Percentiles rank a stretch among this genome's conserved stretches.
Conservation (phyloP, 1,284 basidiomycete genomes). For the Athelia sp. region DNA sequence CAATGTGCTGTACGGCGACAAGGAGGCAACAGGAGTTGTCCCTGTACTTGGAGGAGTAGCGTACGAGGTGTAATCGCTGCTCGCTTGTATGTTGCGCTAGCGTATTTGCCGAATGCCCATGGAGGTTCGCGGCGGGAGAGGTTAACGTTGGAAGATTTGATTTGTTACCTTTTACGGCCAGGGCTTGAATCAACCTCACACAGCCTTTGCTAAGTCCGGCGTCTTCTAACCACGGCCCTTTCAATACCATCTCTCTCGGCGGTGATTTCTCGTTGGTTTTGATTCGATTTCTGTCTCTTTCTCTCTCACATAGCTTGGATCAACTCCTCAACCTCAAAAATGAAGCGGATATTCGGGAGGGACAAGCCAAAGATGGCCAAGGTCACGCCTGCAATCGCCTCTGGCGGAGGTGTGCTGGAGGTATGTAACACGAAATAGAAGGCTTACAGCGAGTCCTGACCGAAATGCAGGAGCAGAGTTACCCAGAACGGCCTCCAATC, state of each 20-base stretch:
- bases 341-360: constrained; percentile 48
- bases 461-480: constrained; percentile 8
- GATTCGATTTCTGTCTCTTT: not conserved
- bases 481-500: constrained; percentile 8
- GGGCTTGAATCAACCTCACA: not conserved
- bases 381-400: constrained; percentile 22
- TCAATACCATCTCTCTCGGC: not conserved
- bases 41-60: constrained; percentile 30
- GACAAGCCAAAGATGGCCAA: constrained; percentile 39
- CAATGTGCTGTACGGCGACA: constrained; percentile 40
- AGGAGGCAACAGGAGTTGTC: constrained; percentile 25
- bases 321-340: constrained; percentile 12
- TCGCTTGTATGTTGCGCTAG: not conserved
- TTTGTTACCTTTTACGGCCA: too few relatives aligned
- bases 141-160: too few relatives aligned
- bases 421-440: constrained; percentile 16
- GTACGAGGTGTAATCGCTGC: not conserved
- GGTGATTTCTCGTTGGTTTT: not conserved
- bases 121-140: too few relatives aligned
- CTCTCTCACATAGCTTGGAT: not conserved
- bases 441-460: too few relatives aligned
- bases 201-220: not conserved
- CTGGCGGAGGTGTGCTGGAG: constrained; percentile 21
- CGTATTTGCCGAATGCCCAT: not conserved
- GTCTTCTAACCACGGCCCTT: not conserved